A percentile compares a stretch with the other conserved stretches of the same genome.
These are phyloP conservation scores for Botrytis fabae DNA, from an alignment of 2,329 filamentous ascomycete species.

Conservation along the genomic window DNA sequence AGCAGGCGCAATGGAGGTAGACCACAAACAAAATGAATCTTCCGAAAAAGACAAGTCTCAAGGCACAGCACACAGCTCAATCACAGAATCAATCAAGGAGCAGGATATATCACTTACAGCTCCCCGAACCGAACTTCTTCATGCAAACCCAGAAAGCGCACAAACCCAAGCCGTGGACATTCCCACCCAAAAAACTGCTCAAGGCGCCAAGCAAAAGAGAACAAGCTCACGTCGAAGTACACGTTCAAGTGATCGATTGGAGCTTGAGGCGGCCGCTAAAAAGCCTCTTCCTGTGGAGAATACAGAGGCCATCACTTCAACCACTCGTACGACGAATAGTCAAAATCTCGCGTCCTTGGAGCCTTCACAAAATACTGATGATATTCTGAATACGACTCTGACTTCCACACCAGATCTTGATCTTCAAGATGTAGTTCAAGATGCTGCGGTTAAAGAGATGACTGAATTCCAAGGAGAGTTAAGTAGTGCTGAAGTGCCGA, in stretches of 20 bases:
- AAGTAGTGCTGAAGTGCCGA: not conserved
- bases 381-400: too few species aligned
- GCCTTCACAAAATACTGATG: not conserved
- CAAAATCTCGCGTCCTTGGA: not conserved
- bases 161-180: not conserved
- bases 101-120: not conserved
- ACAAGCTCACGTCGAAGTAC: constrained; percentile 9
- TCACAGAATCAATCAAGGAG: not conserved
- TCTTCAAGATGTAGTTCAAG: not conserved
- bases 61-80: not conserved
- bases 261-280: not conserved
- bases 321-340: too few species aligned
- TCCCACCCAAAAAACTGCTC: not conserved
- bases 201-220: constrained; percentile 11
- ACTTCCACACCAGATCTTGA: not conserved
- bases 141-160: too few species aligned
- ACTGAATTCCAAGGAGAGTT: not conserved
- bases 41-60: not conserved
- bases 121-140: not conserved
- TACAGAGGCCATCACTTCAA: not conserved
- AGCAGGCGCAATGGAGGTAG: not conserved
- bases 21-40: not conserved
- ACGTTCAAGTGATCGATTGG: constrained; percentile 16
- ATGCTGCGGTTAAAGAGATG: not conserved
- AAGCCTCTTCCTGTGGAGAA: not conserved